Evolutionary conservation across 495 filamentous ascomycete genomes (phyloP).

Genomic region (Aspergillus egyptiacus): DNA sequence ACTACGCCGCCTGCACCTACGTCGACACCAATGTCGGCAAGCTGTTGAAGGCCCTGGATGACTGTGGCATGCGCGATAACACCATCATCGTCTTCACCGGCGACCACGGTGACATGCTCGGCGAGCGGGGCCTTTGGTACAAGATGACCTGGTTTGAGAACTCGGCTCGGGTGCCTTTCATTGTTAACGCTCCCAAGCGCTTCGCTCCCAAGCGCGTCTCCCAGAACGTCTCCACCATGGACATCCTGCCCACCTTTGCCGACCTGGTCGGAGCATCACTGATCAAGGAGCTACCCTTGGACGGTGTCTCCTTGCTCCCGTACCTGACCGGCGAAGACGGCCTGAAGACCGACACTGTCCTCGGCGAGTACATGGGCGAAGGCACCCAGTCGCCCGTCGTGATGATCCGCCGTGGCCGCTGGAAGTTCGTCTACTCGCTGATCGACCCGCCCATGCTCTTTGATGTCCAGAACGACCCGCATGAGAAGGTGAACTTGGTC

Average conservation of each 20-base stretch:
- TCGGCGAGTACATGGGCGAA: conserved; percentile 86
- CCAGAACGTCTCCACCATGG: conserved; percentile 77
- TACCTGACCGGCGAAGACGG: conserved; percentile 57
- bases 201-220: conserved; percentile 63
- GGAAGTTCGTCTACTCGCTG: conserved; percentile 79
- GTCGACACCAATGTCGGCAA: conserved; percentile 83
- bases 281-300: conserved; percentile 60
- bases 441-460: conserved; percentile 76
- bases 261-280: conserved; percentile 66
- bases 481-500: conserved; percentile 67
- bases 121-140: conserved; percentile 86
- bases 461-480: conserved; percentile 64
- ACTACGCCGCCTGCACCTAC: conserved; percentile 84
- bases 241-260: conserved; percentile 78
- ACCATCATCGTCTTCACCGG: conserved; percentile 84
- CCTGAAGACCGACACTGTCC: conserved; percentile 61
- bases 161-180: conserved; percentile 74
- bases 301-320: conserved; percentile 67
- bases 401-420: conserved; percentile 78
- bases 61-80: conserved; percentile 69
- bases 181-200: conserved; percentile 63
- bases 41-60: conserved; percentile 63
- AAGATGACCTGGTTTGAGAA: conserved; percentile 91
- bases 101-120: conserved; percentile 90
- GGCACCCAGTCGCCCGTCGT: conserved; percentile 80